Conservation (phyloP, 78 protist genomes). For the Speleostelium caveatum region DNA sequence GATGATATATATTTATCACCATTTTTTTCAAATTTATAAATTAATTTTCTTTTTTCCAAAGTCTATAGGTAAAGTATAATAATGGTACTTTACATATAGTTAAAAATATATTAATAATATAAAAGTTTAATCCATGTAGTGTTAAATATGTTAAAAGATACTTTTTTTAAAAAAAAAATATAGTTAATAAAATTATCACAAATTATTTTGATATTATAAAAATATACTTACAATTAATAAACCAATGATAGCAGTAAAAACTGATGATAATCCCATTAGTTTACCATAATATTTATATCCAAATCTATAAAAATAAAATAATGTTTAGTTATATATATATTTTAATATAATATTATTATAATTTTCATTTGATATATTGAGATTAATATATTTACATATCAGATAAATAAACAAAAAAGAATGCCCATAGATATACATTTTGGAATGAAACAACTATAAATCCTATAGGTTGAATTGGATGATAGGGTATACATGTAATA, state of each 20-base stretch:
- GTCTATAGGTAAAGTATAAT: background rate
- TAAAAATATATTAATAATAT: conserved; percentile 1
- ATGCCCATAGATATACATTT: conserved; percentile 71
- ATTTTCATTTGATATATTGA: background rate
- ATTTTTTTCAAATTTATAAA: no score
- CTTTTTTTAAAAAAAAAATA: conserved; percentile 19
- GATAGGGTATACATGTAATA: conserved; percentile 4
- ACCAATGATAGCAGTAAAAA: conserved; percentile 55
- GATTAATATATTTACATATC: conserved; percentile 16
- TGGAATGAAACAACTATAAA: conserved; percentile 34
- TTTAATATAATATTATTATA: background rate
- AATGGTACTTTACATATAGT: conserved; percentile 2
- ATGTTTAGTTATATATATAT: background rate
- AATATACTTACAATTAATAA: conserved; percentile 56
- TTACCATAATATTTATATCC: conserved; percentile 71
- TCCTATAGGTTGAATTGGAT: conserved; percentile 21
- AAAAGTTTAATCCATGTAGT: conserved; percentile 19
- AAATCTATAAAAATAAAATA: conserved; percentile 5
- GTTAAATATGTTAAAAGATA: conserved; percentile 17
- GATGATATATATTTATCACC: no score
- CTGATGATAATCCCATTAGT: conserved; percentile 54
- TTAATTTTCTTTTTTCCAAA: conserved; percentile 4
- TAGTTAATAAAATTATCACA: background rate
- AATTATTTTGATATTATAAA: background rate
- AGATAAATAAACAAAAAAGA: conserved; percentile 47